Conservation (phyloP, 306 rosid species). For the Ormosia emarginata region DNA sequence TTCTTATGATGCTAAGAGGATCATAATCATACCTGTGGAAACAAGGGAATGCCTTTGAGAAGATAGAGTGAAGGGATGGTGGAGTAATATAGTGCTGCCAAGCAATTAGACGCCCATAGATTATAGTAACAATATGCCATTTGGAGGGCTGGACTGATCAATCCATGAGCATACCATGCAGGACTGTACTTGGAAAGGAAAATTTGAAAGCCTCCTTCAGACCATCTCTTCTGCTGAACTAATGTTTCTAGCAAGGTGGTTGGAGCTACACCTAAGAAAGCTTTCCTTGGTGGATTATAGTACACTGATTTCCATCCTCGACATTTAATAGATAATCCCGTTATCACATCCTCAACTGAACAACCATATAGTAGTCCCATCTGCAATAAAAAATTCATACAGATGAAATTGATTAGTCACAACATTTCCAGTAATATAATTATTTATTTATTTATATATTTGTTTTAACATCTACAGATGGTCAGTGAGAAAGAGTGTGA, state of each 20-base stretch:
- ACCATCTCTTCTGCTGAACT: constrained; percentile 70
- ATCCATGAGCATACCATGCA: constrained; percentile 38
- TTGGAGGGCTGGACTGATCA: constrained; percentile 52
- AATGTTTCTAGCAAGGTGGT: constrained; percentile 41
- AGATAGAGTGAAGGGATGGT: constrained; percentile 26
- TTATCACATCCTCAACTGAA: constrained; percentile 16
- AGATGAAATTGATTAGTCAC: too few species aligned
- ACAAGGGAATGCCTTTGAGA: constrained; percentile 32
- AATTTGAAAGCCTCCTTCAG: constrained; percentile 41
- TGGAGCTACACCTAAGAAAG: constrained; percentile 54
- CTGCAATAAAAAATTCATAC: neutral
- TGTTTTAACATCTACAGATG: too few species aligned
- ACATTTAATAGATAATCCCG: constrained; percentile 47
- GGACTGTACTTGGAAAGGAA: constrained; percentile 52
- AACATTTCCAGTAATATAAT: too few species aligned
- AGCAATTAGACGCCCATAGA: constrained; percentile 47
- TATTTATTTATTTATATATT: too few species aligned
- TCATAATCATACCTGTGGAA: constrained; percentile 21
- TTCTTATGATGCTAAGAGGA: neutral
- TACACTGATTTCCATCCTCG: constrained; percentile 70
- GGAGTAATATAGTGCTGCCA: constrained; percentile 29
- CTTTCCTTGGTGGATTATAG: constrained; percentile 47
- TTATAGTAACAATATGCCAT: constrained; percentile 47
- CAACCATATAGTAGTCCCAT: constrained; percentile 6
- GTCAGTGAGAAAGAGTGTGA: too few species aligned